Evolutionary conservation across 1,284 basidiomycete genomes (phyloP).

Genomic region (Coniferiporia sulphurascens): DNA sequence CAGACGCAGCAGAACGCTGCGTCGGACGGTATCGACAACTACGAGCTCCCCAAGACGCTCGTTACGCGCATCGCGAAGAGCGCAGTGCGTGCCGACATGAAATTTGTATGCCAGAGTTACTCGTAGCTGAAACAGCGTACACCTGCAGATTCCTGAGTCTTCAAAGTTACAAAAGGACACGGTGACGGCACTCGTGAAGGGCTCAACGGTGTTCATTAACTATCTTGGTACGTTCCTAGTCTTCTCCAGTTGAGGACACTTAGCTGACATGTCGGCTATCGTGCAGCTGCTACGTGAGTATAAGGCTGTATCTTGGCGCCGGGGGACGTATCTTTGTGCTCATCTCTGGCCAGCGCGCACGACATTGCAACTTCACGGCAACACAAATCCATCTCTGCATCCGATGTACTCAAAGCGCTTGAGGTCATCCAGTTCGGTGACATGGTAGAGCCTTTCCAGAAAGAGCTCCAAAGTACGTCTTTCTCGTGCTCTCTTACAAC

Average conservation of each 20-base stretch:
- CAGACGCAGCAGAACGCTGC: slow-evolving; percentile 71
- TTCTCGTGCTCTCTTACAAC: not conserved
- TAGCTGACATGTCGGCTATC: not conserved
- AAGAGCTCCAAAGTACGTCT: slow-evolving; percentile 64
- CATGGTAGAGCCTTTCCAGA: slow-evolving; percentile 62
- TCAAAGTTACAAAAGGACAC: slow-evolving; percentile 86
- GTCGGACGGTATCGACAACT: slow-evolving; percentile 80
- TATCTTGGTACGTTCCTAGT: slow-evolving; percentile 61
- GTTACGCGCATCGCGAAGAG: slow-evolving; percentile 81
- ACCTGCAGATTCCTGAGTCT: slow-evolving; percentile 69
- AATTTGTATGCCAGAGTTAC: slow-evolving; percentile 21
- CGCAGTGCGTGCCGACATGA: slow-evolving; percentile 43
- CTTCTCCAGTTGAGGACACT: not conserved
- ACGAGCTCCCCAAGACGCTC: slow-evolving; percentile 77
- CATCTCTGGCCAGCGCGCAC: slow-evolving; percentile 58
- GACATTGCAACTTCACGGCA: slow-evolving; percentile 81
- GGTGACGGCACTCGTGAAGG: slow-evolving; percentile 74
- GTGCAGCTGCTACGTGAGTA: slow-evolving; percentile 61
- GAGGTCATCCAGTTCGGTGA: slow-evolving; percentile 79
- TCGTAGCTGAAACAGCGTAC: not conserved
- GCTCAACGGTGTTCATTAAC: slow-evolving; percentile 88
- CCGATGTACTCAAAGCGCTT: slow-evolving; percentile 84
- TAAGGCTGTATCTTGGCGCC: slow-evolving; percentile 9
- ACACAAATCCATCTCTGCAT: slow-evolving; percentile 84
- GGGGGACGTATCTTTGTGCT: slow-evolving; percentile 20